These are phyloP conservation scores for Raphanus sativus DNA, from an alignment of 345 rosid genomes.

Conservation along the genomic window DNA sequence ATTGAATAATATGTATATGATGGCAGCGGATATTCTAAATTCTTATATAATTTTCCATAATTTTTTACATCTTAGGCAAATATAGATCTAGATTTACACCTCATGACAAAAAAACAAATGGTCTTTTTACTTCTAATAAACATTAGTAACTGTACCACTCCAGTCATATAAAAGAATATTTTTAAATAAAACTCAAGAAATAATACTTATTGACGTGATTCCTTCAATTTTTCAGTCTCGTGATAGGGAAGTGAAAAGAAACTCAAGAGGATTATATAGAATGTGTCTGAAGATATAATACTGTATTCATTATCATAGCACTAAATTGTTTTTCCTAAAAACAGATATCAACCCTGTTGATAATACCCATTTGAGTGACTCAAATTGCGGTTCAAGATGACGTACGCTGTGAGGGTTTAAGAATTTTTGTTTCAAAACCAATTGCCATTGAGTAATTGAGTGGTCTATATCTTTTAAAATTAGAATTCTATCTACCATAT, in stretches of 20 bases:
- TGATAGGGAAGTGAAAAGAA: constrained; percentile 24
- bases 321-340: background rate
- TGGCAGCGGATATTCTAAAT: constrained; percentile 34
- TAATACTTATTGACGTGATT: background rate
- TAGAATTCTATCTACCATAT: background rate
- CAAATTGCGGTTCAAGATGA: background rate
- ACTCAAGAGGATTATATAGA: background rate
- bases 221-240: constrained; percentile 17
- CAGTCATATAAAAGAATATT: constrained; percentile 15
- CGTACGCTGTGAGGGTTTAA: background rate
- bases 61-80: constrained; percentile 21
- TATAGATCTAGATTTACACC: constrained; percentile 35
- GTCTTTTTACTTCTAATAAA: constrained; percentile 26
- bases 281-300: background rate
- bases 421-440: background rate
- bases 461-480: background rate
- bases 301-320: background rate
- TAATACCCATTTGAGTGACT: background rate
- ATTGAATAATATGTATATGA: constrained; percentile 25
- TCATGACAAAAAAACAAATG: constrained; percentile 23
- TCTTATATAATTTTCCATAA: constrained; percentile 26
- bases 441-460: background rate
- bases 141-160: constrained; percentile 9
- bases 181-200: constrained; percentile 1
- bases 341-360: background rate